These are phyloP conservation scores for Penicillium sclerotiorum DNA, from an alignment of 2,329 filamentous ascomycete genomes.

Conservation along the genomic window DNA sequence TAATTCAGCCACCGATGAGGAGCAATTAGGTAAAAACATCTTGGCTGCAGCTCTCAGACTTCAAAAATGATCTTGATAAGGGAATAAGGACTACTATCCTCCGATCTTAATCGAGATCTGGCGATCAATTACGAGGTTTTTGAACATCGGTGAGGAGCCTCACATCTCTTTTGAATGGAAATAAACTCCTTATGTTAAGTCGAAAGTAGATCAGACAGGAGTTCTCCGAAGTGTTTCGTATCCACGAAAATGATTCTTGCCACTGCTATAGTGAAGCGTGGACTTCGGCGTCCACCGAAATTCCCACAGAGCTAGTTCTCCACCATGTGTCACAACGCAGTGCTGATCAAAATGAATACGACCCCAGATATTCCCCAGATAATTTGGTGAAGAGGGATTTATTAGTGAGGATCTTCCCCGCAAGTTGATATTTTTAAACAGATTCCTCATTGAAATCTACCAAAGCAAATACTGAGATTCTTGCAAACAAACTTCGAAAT, in stretches of 20 bases:
- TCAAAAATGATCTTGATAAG: background rate
- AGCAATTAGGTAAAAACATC: background rate
- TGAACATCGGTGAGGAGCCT: background rate
- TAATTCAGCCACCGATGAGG: background rate
- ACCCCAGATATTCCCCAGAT: background rate
- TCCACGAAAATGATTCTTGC: background rate
- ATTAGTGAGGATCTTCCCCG: background rate
- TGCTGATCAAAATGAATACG: constrained; percentile 1
- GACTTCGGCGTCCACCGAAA: constrained; percentile 10
- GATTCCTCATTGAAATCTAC: background rate
- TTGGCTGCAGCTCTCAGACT: background rate
- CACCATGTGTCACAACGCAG: background rate
- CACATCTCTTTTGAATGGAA: background rate
- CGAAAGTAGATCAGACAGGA: background rate
- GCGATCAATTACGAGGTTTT: background rate
- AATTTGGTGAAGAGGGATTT: background rate
- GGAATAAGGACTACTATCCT: constrained; percentile 4
- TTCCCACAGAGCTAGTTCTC: background rate
- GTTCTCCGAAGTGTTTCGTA: background rate
- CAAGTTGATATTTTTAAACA: background rate
- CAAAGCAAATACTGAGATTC: background rate
- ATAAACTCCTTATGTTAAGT: background rate
- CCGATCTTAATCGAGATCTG: background rate
- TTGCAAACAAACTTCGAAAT: background rate
- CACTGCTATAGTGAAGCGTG: background rate